Evolutionary conservation across 78 protist genomes (phyloP), one percentile per base, ranked within the genome.

Genomic region (Reticulomyxa filosa): DNA sequence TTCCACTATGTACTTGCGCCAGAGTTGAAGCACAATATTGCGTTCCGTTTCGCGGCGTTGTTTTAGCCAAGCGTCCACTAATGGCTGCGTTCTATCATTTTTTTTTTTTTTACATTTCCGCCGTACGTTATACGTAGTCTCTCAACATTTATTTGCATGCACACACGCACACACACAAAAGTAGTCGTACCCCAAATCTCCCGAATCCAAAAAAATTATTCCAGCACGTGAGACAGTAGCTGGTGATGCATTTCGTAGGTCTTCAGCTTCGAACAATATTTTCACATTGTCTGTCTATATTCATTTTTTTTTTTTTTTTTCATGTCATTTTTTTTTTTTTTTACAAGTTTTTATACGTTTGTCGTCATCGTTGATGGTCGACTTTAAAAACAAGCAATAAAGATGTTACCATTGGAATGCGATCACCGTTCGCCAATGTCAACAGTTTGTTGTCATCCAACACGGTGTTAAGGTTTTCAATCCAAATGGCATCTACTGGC

Each of bases 201-300:
- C 0, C 3, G 27, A 61, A 4, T 74, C 57, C 55, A 88, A 37
- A 79, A 66, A 88, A 46, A 88, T 61, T 66, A 83, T 77, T 7
- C 90, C 92, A 17, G 73, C 68, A 20, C 94, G 81, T 8, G 94
- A 88, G 29, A 88, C 90, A 3, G 94, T 88, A 17, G 94, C 94
- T 0, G 94, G 94, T 35, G 94, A 84, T 2, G 94, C 94, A 62
- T 80, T 80, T 51, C 52, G 77, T 22, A 88, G 74, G 67, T 77
- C 64, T 32, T 72, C 80, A 11, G 77, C 76, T 71, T 88, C 94
- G 63, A 88, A 84, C 55, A 75, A 76, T 27, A 34, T 59, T 17
- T 25, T 52, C 61, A 13, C 34, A 10, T 55, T 55, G 26, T 55
- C 13, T 23, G 72, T n/a, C n/a, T n/a, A n/a, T n/a, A n/a, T n/a